Base-by-base conservation (phyloP, 2,329 filamentous ascomycete species). In the Paraphoma chrysanthemicola region DNA sequence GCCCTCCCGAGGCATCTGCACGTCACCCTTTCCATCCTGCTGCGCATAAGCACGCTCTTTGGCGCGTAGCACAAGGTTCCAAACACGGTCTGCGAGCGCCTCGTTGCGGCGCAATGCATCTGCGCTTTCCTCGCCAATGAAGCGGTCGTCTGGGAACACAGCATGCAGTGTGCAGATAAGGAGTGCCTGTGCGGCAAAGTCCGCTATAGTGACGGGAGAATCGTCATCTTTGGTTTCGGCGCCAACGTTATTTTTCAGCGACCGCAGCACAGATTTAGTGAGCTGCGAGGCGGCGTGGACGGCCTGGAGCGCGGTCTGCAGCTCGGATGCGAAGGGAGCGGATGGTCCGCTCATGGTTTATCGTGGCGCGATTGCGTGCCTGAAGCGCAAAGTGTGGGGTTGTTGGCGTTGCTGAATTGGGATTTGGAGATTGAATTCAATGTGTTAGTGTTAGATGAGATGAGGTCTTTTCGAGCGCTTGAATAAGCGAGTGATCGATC, bases 111-210 rank as follows among this genome's bases (percentile, higher is more conserved):
- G 80, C 47, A 89, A 77, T 41, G 80, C 80, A 31, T 78, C 79
- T 1, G 85, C 81, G 60, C 82, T 82, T 70, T 89, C 87, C 72
- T 89, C 86, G 53, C 86, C 86, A 41, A 89, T 77, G 60, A 88
- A 87, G n/a, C 69, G 68, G 63, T 88, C 86, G 2, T 73, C 59
- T 0, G 86, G 85, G 62, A 86, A 88, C 45, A 73, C 78, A 29
- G 74, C 71, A 65, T 82, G 84, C 44, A 88, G 75, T 29, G 84
- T 81, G 53, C 78, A 79, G 64, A 88, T 88, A 63, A 89, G 80
- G 36, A 88, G 77, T 9, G 86, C 86, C 70, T 89, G 86, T 2
- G 85, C 83, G 41, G 85, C 86, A 67, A 88, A 88, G 69, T 89
- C 86, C 56, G 85, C 86, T 38, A 87, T 82, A 1, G 87, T 88